A percentile compares a stretch with the other conserved stretches of the same genome.
These are phyloP conservation scores for Betula pendula DNA, from an alignment of 306 rosid genomes.

Conservation along the genomic window DNA sequence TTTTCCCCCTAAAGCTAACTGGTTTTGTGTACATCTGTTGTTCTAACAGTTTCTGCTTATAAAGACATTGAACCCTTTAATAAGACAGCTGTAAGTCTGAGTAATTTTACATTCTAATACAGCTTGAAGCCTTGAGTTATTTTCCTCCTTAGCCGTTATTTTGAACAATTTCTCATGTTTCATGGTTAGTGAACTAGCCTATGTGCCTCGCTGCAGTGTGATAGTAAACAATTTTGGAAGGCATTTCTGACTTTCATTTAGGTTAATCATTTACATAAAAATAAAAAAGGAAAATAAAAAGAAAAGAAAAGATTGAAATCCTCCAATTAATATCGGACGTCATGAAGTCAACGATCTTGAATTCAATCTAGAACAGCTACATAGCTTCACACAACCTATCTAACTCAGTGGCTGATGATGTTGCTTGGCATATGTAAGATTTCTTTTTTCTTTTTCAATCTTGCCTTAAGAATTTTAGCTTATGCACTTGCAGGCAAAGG, in stretches of 20 bases:
- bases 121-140: neutral
- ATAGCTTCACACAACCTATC: neutral
- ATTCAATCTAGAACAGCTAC: neutral
- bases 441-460: neutral
- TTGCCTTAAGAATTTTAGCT: conserved; percentile 16
- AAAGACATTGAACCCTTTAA: neutral
- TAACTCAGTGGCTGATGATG: neutral
- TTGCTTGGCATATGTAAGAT: neutral
- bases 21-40: neutral
- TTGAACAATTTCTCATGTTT: neutral
- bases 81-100: neutral
- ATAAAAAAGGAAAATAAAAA: neutral
- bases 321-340: neutral
- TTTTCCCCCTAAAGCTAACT: neutral
- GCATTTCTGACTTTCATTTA: neutral
- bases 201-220: neutral
- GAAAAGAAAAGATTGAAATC: neutral
- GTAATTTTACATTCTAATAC: neutral
- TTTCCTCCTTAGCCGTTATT: neutral
- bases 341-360: neutral
- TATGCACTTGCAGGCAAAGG: conserved; percentile 59
- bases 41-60: neutral
- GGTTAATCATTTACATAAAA: neutral
- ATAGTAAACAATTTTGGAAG: neutral
- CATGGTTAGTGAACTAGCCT: neutral